Conservation (phyloP, 331 rosid genomes). For the Dryas integrifolia region DNA sequence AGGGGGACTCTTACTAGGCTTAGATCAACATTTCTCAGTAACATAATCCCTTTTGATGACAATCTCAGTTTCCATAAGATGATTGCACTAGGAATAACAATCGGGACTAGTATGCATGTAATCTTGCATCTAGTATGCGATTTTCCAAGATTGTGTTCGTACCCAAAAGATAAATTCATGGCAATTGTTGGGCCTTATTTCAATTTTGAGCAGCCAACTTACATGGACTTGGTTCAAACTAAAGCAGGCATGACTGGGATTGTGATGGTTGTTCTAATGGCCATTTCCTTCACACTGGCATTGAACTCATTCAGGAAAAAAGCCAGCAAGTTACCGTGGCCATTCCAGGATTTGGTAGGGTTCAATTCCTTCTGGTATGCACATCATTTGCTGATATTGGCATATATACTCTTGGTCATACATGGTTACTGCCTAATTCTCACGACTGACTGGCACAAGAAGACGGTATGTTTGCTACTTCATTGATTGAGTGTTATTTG, state of each 20-base stretch:
- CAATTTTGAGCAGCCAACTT: constrained; percentile 46
- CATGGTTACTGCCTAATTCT: constrained; percentile 74
- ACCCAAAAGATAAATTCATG: constrained; percentile 42
- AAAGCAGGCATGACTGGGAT: constrained; percentile 64
- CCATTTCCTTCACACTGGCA: constrained; percentile 71
- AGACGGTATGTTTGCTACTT: constrained; percentile 49
- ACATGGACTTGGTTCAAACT: constrained; percentile 37
- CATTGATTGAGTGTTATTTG: neutral
- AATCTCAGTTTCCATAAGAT: constrained; percentile 74
- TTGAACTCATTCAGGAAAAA: constrained; percentile 58
- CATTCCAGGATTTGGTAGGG: constrained; percentile 57
- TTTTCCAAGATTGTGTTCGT: constrained; percentile 57
- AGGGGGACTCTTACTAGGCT: constrained; percentile 68
- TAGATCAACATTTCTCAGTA: constrained; percentile 53
- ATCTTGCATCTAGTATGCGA: constrained; percentile 60
- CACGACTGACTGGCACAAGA: constrained; percentile 52
- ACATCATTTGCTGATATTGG: constrained; percentile 73
- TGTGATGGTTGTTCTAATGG: constrained; percentile 60
- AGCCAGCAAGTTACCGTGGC: constrained; percentile 50
- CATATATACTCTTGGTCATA: constrained; percentile 49
- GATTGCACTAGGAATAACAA: constrained; percentile 54
- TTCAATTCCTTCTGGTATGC: constrained; percentile 90
- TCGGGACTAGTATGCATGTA: constrained; percentile 54
- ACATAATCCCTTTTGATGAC: constrained; percentile 75
- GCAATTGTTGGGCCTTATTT: constrained; percentile 49